These are phyloP conservation scores for Aphanoascus verrucosus DNA, from an alignment of 2,329 filamentous ascomycete genomes.

Conservation along the genomic window DNA sequence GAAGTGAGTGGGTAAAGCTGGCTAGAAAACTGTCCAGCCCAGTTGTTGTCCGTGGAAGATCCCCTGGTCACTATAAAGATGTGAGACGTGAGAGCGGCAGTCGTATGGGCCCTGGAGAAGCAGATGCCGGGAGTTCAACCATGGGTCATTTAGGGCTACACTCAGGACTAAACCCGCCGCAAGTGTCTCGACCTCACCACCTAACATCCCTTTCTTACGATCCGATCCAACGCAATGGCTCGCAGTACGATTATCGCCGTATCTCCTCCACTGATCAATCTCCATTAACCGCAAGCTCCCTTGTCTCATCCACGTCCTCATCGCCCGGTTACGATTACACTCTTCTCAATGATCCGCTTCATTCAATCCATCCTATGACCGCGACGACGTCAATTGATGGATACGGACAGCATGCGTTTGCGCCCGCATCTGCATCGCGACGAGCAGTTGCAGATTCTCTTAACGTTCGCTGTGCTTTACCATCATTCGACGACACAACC, in stretches of 20 bases:
- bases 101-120: slow-evolving; percentile 55
- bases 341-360: slow-evolving; percentile 31
- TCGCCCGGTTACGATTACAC: slow-evolving; percentile 29
- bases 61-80: slow-evolving; percentile 68
- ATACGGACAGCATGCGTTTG: slow-evolving; percentile 26
- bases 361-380: slow-evolving; percentile 32
- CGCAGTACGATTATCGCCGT: slow-evolving; percentile 31
- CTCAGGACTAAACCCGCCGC: slow-evolving; percentile 21
- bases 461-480: slow-evolving; percentile 20
- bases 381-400: slow-evolving; percentile 24
- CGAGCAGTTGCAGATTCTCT: slow-evolving; percentile 19
- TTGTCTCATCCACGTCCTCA: slow-evolving; percentile 32
- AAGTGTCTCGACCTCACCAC: slow-evolving; percentile 24
- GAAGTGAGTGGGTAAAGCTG: slow-evolving; percentile 53
- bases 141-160: slow-evolving; percentile 26
- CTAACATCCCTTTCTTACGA: slow-evolving; percentile 30
- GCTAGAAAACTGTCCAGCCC: slow-evolving; percentile 63
- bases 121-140: slow-evolving; percentile 42
- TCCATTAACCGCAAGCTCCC: slow-evolving; percentile 30
- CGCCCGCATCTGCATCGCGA: slow-evolving; percentile 18
- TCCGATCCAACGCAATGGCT: slow-evolving; percentile 22
- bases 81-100: slow-evolving; percentile 57
- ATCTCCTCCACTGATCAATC: slow-evolving; percentile 29
- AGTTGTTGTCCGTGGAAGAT: slow-evolving; percentile 78
- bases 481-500: slow-evolving; percentile 23